Evolutionary conservation across 805 yeast genomes (phyloP).

Genomic region (Torulaspora indica): DNA sequence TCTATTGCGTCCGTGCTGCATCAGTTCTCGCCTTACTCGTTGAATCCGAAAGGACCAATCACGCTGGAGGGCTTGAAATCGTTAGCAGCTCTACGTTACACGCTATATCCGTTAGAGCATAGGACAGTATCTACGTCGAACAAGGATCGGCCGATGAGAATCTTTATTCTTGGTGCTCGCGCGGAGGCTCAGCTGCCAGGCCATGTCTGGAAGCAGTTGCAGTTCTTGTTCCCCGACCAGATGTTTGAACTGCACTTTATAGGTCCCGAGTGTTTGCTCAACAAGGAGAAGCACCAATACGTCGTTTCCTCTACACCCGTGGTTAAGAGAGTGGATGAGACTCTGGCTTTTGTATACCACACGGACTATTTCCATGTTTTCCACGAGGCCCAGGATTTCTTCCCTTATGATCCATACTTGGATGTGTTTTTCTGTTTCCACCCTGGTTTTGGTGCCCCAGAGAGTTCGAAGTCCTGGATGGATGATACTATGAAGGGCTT

Average conservation of each 20-base stretch:
- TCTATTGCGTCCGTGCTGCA: constrained; percentile 83
- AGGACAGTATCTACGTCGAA: constrained; percentile 43
- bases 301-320: constrained; percentile 58
- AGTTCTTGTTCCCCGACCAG: constrained; percentile 76
- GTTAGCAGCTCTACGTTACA: constrained; percentile 84
- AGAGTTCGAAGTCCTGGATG: constrained; percentile 83
- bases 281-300: constrained; percentile 62
- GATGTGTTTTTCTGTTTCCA: constrained; percentile 93
- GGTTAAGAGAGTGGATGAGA: constrained; percentile 66
- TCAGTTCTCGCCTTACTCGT: constrained; percentile 76
- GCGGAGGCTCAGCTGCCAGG: constrained; percentile 92
- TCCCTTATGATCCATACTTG: constrained; percentile 96
- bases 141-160: constrained; percentile 83
- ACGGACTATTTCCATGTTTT: constrained; percentile 87
- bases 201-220: constrained; percentile 92
- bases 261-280: constrained; percentile 88
- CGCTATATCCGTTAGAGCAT: constrained; percentile 62
- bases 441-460: constrained; percentile 87
- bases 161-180: constrained; percentile 86
- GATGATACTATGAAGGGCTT: constrained; percentile 77
- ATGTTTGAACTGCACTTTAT: constrained; percentile 84
- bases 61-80: constrained; percentile 92
- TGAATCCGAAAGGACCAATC: constrained; percentile 80
- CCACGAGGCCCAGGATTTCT: constrained; percentile 88
- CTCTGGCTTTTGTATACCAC: constrained; percentile 71